phyloP scores from a whole-genome alignment of 257 asterid genomes.

The Lycium barbarum region DNA sequence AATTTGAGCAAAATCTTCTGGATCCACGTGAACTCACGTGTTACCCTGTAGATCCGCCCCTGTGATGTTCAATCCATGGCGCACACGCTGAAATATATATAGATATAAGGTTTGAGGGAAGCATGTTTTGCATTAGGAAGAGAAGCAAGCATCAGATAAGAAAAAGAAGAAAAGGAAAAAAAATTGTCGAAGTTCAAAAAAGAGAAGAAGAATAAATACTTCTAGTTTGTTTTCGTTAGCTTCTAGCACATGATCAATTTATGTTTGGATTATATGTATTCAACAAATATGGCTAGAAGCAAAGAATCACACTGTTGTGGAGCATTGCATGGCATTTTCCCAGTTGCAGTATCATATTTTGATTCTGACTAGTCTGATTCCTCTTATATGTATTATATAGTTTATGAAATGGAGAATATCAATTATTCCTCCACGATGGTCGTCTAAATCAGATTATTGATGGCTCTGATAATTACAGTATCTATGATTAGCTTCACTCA shows the following conservation, averaged over 20 bases:
- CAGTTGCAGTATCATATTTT: neutral
- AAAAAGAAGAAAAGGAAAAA: neutral
- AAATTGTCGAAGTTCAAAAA: neutral
- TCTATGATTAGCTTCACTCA: neutral
- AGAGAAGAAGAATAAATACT: neutral
- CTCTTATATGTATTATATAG: neutral
- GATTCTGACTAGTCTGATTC: neutral
- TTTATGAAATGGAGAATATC: neutral
- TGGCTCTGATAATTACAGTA: neutral
- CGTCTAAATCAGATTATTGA: neutral
- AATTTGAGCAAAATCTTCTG: neutral
- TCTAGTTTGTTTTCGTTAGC: neutral
- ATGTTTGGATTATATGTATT: neutral
- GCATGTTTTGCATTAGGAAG: slow-evolving; percentile 26
- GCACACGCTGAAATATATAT: neutral
- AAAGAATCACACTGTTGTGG: slow-evolving; percentile 4
- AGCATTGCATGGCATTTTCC: neutral
- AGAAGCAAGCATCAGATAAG: slow-evolving; percentile 19
- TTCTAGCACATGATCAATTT: slow-evolving; percentile 4
- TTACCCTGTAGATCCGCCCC: neutral
- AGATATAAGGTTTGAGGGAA: slow-evolving; percentile 13
- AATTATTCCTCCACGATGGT: neutral
- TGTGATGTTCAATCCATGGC: neutral
- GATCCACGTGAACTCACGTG: neutral
- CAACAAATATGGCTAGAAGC: slow-evolving; percentile 4